A percentile compares a stretch with the other conserved stretches of the same genome.
phyloP scores from a whole-genome alignment of 768 basidiomycete species.

The Suillus plorans region DNA sequence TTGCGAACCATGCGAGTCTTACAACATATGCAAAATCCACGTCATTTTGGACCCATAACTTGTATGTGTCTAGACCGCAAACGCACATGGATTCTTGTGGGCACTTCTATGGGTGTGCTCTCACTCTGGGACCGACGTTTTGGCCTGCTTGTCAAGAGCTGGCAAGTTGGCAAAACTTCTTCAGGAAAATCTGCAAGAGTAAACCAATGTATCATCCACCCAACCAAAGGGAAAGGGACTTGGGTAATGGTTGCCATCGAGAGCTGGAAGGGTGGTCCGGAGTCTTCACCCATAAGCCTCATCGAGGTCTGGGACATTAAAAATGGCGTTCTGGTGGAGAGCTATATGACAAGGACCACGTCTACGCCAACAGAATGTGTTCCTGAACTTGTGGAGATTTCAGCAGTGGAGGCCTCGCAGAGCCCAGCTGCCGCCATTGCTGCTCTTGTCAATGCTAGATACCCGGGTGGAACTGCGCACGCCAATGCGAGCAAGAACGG shows the following conservation, averaged over 20 bases:
- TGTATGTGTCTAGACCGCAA: slow-evolving; percentile 82
- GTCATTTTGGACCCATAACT: slow-evolving; percentile 84
- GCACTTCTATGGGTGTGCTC: slow-evolving; percentile 81
- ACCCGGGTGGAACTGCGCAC: slow-evolving; percentile 37
- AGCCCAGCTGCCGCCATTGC: slow-evolving; percentile 77
- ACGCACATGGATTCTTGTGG: slow-evolving; percentile 85
- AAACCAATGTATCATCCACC: slow-evolving; percentile 79
- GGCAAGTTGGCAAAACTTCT: slow-evolving; percentile 68
- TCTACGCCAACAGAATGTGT: slow-evolving; percentile 44
- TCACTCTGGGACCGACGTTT: slow-evolving; percentile 96
- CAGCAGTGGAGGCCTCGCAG: slow-evolving; percentile 55
- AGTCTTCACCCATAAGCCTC: slow-evolving; percentile 46
- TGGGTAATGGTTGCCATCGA: slow-evolving; percentile 89
- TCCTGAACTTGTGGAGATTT: slow-evolving; percentile 52
- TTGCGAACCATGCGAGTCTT: slow-evolving; percentile 80
- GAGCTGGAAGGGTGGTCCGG: slow-evolving; percentile 39
- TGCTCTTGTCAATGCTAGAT: slow-evolving; percentile 71
- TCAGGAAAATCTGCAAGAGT: slow-evolving; percentile 57
- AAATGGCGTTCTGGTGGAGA: slow-evolving; percentile 75
- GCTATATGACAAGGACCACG: slow-evolving; percentile 60
- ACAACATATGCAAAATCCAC: slow-evolving; percentile 79
- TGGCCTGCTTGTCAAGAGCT: slow-evolving; percentile 83
- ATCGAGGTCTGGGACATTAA: slow-evolving; percentile 96
- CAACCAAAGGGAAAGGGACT: slow-evolving; percentile 80
- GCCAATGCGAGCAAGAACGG: slow-evolving; percentile 24